Percentiles rank a stretch among this genome's conserved stretches.
Conservation (phyloP, 1,139 yeast genomes). For the Geotrichum citri-aurantii region DNA sequence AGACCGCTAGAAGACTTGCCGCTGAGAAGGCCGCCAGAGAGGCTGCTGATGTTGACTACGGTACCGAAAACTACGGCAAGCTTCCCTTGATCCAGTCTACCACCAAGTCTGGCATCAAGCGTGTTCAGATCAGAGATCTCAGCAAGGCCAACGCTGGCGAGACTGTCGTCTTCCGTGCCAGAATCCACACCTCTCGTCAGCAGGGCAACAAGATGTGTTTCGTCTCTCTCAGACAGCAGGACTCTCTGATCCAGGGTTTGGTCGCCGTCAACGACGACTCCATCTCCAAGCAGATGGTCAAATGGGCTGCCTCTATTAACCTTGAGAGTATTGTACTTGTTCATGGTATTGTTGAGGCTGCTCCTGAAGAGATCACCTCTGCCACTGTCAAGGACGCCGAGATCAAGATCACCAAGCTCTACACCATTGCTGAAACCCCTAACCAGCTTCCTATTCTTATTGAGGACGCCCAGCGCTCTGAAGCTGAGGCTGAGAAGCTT, state of each 20-base stretch:
- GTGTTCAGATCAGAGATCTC: slow-evolving; percentile 54
- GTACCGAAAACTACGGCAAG: slow-evolving; percentile 84
- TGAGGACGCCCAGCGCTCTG: slow-evolving; percentile 95
- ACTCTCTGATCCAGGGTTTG: slow-evolving; percentile 74
- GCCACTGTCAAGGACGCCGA: slow-evolving; percentile 92
- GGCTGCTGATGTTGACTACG: slow-evolving; percentile 76
- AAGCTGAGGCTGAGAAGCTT: slow-evolving; percentile 87
- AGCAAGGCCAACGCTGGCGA: slow-evolving; percentile 62
- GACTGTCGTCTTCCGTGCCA: slow-evolving; percentile 81
- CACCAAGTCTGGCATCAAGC: slow-evolving; percentile 52
- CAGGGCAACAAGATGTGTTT: slow-evolving; percentile 95
- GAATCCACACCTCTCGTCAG: slow-evolving; percentile 87
- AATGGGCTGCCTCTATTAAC: slow-evolving; percentile 84
- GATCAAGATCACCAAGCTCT: slow-evolving; percentile 67
- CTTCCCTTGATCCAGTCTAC: slow-evolving; percentile 78
- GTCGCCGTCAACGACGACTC: slow-evolving; percentile 61
- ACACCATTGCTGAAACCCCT: slow-evolving; percentile 81
- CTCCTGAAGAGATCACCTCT: slow-evolving; percentile 80
- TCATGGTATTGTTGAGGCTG: slow-evolving; percentile 75
- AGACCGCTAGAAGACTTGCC: slow-evolving; percentile 83
- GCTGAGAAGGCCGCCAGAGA: slow-evolving; percentile 80
- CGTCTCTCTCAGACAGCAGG: slow-evolving; percentile 86
- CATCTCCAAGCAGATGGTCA: slow-evolving; percentile 91
- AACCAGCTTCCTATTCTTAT: slow-evolving; percentile 87
- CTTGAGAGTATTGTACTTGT: slow-evolving; percentile 90